Percentiles rank a stretch among this genome's conserved stretches.
These are phyloP conservation scores for Cicer bijugum DNA, from an alignment of 306 rosid species.

Conservation along the genomic window DNA sequence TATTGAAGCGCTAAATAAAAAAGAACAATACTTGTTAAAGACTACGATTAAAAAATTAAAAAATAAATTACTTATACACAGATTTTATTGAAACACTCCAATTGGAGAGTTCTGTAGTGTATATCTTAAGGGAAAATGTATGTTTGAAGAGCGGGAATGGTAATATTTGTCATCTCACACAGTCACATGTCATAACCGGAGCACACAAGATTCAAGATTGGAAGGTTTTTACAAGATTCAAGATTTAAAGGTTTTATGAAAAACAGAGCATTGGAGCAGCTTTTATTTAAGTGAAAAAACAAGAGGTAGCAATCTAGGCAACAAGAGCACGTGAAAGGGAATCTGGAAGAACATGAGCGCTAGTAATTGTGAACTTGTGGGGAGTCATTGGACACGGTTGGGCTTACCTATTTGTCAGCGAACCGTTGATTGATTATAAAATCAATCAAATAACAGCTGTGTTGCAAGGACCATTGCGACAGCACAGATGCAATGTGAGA, in stretches of 20 bases:
- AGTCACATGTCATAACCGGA: conserved; percentile 13
- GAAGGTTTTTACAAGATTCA: conserved; percentile 20
- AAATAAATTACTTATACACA: too few relatives aligned
- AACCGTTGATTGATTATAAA: not conserved
- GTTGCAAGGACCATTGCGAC: conserved; percentile 19
- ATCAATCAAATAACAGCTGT: conserved; percentile 20
- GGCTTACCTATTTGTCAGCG: conserved; percentile 33
- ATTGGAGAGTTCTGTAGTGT: too few relatives aligned
- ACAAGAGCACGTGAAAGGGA: conserved; percentile 48
- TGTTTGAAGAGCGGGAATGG: not conserved
- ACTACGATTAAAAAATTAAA: too few relatives aligned
- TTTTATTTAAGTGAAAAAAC: not conserved
- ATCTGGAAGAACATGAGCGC: conserved; percentile 31
- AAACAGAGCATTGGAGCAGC: not conserved
- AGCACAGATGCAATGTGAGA: not conserved
- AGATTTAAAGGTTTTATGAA: conserved; percentile 3
- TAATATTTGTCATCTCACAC: not conserved
- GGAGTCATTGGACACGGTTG: conserved; percentile 21
- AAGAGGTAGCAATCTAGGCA: not conserved
- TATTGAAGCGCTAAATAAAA: too few relatives aligned
- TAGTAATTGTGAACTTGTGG: not conserved
- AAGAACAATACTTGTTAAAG: too few relatives aligned
- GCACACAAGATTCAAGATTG: conserved; percentile 21
- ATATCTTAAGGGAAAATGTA: too few relatives aligned
- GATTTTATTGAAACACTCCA: too few relatives aligned